Base-by-base conservation (phyloP, 2,329 filamentous ascomycete species). In the Xylariaceae sp. region DNA sequence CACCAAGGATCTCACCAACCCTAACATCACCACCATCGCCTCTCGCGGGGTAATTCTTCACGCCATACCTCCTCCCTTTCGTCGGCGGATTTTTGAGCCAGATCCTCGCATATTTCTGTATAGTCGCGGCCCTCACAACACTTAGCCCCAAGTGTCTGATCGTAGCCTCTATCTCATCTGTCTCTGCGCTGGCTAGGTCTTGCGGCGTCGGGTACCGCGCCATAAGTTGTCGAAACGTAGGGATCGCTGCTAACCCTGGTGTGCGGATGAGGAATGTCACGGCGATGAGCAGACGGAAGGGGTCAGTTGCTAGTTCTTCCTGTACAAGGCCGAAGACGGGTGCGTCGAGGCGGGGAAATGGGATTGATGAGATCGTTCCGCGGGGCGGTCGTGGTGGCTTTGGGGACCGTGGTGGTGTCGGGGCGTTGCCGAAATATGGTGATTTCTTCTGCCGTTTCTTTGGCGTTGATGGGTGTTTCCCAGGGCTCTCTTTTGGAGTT, bases 241-340 rank as follows among this genome's bases (percentile, higher is more conserved):
- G 91, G 22, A 93, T 83, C 4, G 90, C 88, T 8, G 80, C 74
- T 37, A 73, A 77, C 10, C 88, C 91, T 3, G 80, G 75, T 0
- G 90, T 95, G 48, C 86, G 83, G 64, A 92, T 92, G 22, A 95
- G 80, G 57, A 95, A 91, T 0, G 88, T 89, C 5, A 90, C 83
- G 11, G 86, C 89, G 22, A 95, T 74, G 2, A 95, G 76, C 2
- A 96, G 77, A 53, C 82, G 83, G 64, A 94, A 95, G 0, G 90
- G 86, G 45, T 89, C 77, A 40, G 78, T 66, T 2, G 82, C 81
- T 14, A 95, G 77, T 52, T 83, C 77, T 62, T 95, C 91, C 63
- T 96, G 91, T 29, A 95, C 81, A 2, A 96, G 75, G 0, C 90
- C 90, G 60, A 95, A 95, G 5, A 60, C 64, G 0, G 73, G 61